Conservation (phyloP, 129 eudicot species). For the Flaveria linearis region DNA sequence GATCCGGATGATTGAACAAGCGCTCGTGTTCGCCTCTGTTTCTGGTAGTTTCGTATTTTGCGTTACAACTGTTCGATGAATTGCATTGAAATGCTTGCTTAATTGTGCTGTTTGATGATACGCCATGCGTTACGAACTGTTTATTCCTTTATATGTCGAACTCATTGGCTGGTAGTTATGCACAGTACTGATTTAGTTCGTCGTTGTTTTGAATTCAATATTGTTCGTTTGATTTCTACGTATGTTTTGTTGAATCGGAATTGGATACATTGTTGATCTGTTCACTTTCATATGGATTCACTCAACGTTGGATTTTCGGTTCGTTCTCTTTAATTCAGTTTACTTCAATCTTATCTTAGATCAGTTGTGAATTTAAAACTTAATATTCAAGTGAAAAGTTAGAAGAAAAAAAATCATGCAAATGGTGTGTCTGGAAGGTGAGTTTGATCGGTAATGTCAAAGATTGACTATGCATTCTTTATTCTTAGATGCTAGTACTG, state of each 20-base stretch:
- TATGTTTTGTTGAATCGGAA: no score
- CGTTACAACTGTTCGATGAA: background rate
- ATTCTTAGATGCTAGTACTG: no score
- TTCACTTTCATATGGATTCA: background rate
- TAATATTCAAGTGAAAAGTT: background rate
- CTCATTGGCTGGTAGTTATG: no score
- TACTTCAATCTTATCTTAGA: background rate
- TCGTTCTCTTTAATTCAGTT: background rate
- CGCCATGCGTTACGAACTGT: background rate
- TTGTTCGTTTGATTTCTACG: constrained; percentile 12
- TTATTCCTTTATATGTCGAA: background rate
- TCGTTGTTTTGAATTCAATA: background rate
- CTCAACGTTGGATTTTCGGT: background rate
- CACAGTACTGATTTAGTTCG: background rate
- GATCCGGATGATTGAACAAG: constrained; percentile 85
- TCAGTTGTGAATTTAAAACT: background rate
- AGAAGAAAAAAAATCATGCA: background rate
- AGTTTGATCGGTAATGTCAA: background rate
- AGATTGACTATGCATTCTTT: background rate
- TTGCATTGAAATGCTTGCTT: constrained; percentile 3
- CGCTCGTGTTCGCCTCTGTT: constrained; percentile 72
- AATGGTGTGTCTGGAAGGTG: background rate
- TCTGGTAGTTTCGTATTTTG: constrained; percentile 39
- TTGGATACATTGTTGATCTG: background rate
- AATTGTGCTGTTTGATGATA: background rate